These are phyloP conservation scores for Aspergillus asperescens DNA, from an alignment of 495 filamentous ascomycete genomes.

Conservation along the genomic window DNA sequence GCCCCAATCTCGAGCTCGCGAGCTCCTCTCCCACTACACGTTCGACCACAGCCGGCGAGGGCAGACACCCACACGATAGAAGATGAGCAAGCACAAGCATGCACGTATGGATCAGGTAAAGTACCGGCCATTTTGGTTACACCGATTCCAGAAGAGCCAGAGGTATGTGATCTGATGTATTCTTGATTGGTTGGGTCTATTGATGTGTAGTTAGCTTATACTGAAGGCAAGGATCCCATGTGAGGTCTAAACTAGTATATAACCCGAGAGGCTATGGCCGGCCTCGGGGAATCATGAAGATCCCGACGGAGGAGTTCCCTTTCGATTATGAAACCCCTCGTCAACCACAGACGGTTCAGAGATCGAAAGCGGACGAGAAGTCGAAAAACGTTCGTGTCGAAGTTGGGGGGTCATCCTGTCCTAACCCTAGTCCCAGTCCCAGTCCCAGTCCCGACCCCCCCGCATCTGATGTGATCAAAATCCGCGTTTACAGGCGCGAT, in stretches of 20 bases:
- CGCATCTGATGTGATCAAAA: slow-evolving; percentile 10
- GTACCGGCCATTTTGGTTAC: slow-evolving; percentile 13
- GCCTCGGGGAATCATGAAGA: slow-evolving; percentile 13
- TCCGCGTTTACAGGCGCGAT: slow-evolving; percentile 7
- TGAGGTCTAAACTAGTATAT: background rate
- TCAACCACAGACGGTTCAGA: background rate
- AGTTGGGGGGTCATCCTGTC: background rate
- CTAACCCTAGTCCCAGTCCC: background rate
- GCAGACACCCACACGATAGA: background rate
- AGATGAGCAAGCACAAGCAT: background rate
- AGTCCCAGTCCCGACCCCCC: background rate
- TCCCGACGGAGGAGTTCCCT: slow-evolving; percentile 6
- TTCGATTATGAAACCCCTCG: background rate
- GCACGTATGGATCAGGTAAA: slow-evolving; percentile 4
- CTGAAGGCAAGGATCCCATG: slow-evolving; percentile 1
- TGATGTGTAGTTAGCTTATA: slow-evolving; percentile 5
- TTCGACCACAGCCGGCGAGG: background rate
- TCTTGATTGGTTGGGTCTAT: background rate
- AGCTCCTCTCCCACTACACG: slow-evolving; percentile 7
- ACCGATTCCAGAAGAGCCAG: slow-evolving; percentile 8
- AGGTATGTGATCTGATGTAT: slow-evolving; percentile 2
- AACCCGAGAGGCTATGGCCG: background rate
- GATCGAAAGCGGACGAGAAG: background rate
- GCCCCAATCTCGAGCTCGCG: background rate
- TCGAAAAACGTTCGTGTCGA: slow-evolving; percentile 3